phyloP scores from a whole-genome alignment of 441 rosid species.

The Aleurites moluccanus region DNA sequence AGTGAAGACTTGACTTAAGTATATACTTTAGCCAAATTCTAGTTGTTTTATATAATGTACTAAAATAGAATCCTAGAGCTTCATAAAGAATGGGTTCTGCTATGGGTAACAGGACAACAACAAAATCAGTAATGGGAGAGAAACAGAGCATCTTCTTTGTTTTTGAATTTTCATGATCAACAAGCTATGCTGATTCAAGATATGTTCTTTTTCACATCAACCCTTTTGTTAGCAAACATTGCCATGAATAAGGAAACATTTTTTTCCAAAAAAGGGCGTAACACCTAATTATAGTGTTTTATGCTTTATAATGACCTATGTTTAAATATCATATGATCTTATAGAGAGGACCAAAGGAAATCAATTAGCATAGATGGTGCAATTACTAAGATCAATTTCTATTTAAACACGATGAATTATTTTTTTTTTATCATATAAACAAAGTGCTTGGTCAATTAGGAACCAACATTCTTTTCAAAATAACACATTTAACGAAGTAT shows the following conservation, averaged over 20 bases:
- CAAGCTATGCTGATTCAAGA: neutral
- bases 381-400: neutral
- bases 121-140: neutral
- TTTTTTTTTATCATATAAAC: neutral
- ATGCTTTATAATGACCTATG: neutral
- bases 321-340: neutral
- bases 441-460: neutral
- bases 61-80: neutral
- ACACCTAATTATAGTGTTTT: neutral
- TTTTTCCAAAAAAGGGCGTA: neutral
- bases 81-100: neutral
- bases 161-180: neutral
- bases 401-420: neutral
- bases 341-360: neutral
- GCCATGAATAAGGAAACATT: neutral
- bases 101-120: neutral
- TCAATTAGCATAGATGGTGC: neutral
- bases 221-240: neutral
- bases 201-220: neutral
- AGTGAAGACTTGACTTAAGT: too few relatives aligned
- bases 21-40: neutral
- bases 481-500: neutral
- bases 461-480: neutral
- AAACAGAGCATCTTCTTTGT: neutral
- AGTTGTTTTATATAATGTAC: neutral